Conservation (phyloP, 176 grass and related monocot species). For the Cenchrus americanus region DNA sequence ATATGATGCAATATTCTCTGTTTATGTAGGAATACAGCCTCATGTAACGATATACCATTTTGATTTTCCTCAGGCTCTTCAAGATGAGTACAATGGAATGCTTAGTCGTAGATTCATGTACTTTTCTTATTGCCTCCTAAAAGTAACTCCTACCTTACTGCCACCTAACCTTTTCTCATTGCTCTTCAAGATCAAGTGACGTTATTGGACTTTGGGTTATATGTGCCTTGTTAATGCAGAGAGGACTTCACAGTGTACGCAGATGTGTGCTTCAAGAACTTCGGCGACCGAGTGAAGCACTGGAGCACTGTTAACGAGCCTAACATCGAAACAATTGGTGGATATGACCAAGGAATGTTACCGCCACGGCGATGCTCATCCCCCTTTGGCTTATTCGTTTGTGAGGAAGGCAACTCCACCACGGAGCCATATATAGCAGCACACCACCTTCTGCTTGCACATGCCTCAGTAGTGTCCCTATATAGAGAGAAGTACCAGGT, state of each 20-base stretch:
- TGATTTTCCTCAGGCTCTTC: slow-evolving; percentile 85
- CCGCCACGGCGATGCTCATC: slow-evolving; percentile 71
- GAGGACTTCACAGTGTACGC: slow-evolving; percentile 86
- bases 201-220: neutral
- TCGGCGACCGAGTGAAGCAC: slow-evolving; percentile 80
- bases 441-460: slow-evolving; percentile 78
- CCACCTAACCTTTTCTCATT: neutral
- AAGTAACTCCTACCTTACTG: too few relatives aligned
- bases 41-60: slow-evolving; percentile 91
- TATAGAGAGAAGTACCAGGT: slow-evolving; percentile 85
- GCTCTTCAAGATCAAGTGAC: slow-evolving; percentile 2
- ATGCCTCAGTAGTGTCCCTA: slow-evolving; percentile 63
- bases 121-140: neutral
- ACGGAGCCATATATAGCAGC: slow-evolving; percentile 79
- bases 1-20: slow-evolving; percentile 13
- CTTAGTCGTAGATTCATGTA: slow-evolving; percentile 85
- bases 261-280: slow-evolving; percentile 89
- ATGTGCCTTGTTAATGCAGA: slow-evolving; percentile 41
- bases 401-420: slow-evolving; percentile 75
- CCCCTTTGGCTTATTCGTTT: slow-evolving; percentile 61
- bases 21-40: slow-evolving; percentile 78
- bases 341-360: slow-evolving; percentile 64
- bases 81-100: slow-evolving; percentile 72
- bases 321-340: slow-evolving; percentile 69
- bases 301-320: slow-evolving; percentile 90